Percentiles rank a stretch among this genome's conserved stretches.
Evolutionary conservation across 2,329 filamentous ascomycete genomes (phyloP).

Genomic region (Colletotrichum sublineola): DNA sequence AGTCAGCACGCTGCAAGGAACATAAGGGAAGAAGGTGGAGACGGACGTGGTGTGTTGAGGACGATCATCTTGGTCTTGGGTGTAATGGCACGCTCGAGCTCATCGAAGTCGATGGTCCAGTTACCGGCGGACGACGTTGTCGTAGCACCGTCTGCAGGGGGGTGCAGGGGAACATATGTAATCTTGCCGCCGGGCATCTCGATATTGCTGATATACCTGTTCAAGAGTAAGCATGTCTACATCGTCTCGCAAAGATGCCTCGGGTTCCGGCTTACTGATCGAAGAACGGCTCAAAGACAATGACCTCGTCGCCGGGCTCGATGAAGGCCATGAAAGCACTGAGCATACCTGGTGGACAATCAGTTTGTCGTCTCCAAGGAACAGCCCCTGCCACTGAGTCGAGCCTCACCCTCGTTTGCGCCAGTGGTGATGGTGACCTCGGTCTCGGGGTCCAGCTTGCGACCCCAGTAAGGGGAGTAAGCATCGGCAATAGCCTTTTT

Average conservation of each 20-base stretch:
- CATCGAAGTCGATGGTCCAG: conserved; percentile 88
- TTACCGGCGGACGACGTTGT: conserved; percentile 87
- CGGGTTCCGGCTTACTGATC: conserved; percentile 75
- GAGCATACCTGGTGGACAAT: conserved; percentile 77
- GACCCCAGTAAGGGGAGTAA: conserved; percentile 90
- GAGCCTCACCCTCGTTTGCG: conserved; percentile 77
- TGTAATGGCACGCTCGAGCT: conserved; percentile 85
- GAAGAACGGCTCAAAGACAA: conserved; percentile 98
- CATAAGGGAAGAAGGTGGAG: neutral
- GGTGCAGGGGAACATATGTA: conserved; percentile 94
- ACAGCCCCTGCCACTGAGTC: neutral
- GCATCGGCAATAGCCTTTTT: conserved; percentile 94
- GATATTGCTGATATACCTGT: conserved; percentile 93
- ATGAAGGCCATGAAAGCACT: conserved; percentile 98
- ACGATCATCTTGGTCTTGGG: conserved; percentile 97
- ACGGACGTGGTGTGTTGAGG: conserved; percentile 76
- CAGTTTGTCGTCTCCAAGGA: neutral
- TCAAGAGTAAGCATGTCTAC: conserved; percentile 20
- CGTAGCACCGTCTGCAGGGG: conserved; percentile 82
- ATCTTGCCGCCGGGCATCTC: conserved; percentile 97
- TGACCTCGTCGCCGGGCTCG: conserved; percentile 94
- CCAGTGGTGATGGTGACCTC: conserved; percentile 96
- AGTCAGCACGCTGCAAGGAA: conserved; percentile 5
- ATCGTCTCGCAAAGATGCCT: neutral
- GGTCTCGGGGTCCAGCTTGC: conserved; percentile 85